phyloP scores from a whole-genome alignment of 2,329 filamentous ascomycete species.

The Pseudocercospora fuligena region DNA sequence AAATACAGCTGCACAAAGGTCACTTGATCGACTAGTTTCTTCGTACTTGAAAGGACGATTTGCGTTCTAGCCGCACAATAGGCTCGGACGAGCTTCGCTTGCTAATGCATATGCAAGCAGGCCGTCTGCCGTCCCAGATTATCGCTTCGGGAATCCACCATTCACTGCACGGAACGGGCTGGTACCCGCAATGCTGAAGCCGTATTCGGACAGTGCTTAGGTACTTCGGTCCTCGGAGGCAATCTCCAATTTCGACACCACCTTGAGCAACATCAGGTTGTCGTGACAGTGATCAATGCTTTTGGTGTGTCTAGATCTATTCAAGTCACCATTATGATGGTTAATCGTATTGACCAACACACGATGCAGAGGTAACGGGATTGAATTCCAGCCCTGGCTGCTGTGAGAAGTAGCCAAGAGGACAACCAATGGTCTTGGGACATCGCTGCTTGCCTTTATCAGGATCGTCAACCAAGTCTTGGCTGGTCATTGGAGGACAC shows the following conservation, averaged over 20 bases:
- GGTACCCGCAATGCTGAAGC: neutral
- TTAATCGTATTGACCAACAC: too few species aligned
- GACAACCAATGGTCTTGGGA: too few species aligned
- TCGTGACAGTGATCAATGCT: neutral
- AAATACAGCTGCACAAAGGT: conserved; percentile 1
- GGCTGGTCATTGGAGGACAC: neutral
- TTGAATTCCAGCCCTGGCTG: too few species aligned
- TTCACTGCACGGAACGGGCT: neutral
- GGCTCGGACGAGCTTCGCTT: neutral
- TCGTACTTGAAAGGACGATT: neutral
- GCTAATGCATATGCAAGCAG: neutral
- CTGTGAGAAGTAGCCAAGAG: too few species aligned
- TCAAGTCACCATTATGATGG: too few species aligned
- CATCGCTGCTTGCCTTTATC: too few species aligned
- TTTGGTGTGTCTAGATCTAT: too few species aligned
- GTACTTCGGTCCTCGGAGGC: neutral
- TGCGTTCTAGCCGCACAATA: neutral
- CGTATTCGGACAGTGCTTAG: neutral
- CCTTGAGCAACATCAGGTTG: neutral
- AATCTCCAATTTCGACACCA: neutral
- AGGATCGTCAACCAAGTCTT: too few species aligned
- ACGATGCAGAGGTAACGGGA: too few species aligned
- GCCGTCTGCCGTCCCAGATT: conserved; percentile 2
- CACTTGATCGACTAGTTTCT: neutral
- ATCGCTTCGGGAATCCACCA: neutral